Evolutionary conservation across 2,329 filamentous ascomycete species (phyloP), one percentile per base, ranked within the genome.

Genomic region (Helminthosporium solani): DNA sequence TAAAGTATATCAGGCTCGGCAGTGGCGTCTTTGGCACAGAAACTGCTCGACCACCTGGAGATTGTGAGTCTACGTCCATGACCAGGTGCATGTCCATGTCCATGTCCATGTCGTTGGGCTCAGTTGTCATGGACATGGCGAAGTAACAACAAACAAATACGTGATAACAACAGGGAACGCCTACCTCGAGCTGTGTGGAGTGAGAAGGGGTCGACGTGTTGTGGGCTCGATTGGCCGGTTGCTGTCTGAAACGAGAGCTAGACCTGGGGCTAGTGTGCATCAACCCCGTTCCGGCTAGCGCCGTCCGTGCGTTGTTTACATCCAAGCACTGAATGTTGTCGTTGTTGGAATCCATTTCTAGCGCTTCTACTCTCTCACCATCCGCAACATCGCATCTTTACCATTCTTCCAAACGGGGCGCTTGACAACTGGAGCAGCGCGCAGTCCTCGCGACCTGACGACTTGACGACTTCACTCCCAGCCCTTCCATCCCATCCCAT

Each of bases 341-440:
- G 23, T 31, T 4, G 8, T 49, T 52, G 44, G 36, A 47, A 27
- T 48, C 57, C 60, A 56, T 58, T 53, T 59, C 55, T 51, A 60
- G 49, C 54, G 45, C 53, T 57, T 49, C 48, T n/a, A n/a, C 53
- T 42, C 47, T 49, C 52, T 54, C 55, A 56, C 57, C 61, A 60
- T 54, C 57, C 52, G 51, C 61, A 53, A 46, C 48, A 51, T 57
- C 53, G 52, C 64, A 70, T 70, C 66, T 58, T 65, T 69, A 69
- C 64, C 57, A 53, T 54, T 68, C 67, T 68, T 66, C 50, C 53
- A 66, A 59, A 56, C 49, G 48, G 46, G 46, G 53, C 52, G 38
- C 42, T 39, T 44, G 39, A 50, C 49, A 54, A 42, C 47, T 52
- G 49, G 48, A 53, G 54, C 47, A 52, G 43, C 44, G 46, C 47